A percentile compares a stretch with the other conserved stretches of the same genome.
Conservation (phyloP, 176 grass and related monocot species). For the Oryza meridionalis region DNA sequence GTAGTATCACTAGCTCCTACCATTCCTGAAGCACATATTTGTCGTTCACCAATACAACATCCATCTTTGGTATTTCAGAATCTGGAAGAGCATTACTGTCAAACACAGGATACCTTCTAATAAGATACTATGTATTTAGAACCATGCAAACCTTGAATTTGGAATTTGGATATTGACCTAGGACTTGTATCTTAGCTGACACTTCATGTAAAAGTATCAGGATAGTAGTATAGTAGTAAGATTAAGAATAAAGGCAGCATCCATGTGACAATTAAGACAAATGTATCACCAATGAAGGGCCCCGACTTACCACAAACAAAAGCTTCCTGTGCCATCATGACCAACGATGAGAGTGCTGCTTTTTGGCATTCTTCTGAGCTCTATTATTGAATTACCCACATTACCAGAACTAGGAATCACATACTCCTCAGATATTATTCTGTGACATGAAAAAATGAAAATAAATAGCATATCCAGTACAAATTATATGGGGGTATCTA, state of each 20-base stretch:
- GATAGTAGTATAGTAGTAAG: not conserved
- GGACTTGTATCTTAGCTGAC: slow-evolving; percentile 15
- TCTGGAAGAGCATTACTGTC: slow-evolving; percentile 14
- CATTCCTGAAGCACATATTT: slow-evolving; percentile 12
- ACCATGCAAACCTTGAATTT: not conserved
- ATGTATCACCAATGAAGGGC: slow-evolving; percentile 22
- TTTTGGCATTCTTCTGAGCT: slow-evolving; percentile 76
- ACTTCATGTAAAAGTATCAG: not conserved
- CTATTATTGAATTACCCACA: slow-evolving; percentile 55
- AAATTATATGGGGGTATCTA: slow-evolving; percentile 15
- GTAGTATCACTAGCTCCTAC: not conserved
- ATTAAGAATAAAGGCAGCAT: not conserved
- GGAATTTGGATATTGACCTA: not conserved
- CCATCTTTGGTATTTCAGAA: slow-evolving; percentile 16
- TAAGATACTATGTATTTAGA: slow-evolving; percentile 25
- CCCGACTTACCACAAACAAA: slow-evolving; percentile 82
- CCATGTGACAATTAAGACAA: slow-evolving; percentile 22
- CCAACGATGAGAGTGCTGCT: slow-evolving; percentile 62
- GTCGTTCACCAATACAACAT: not conserved
- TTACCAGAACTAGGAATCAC: slow-evolving; percentile 62
- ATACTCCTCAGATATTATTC: slow-evolving; percentile 66
- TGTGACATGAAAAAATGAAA: slow-evolving; percentile 41
- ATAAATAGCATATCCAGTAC: not conserved
- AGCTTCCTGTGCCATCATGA: slow-evolving; percentile 75
- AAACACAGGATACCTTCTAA: slow-evolving; percentile 15